Conservation (phyloP, 2,329 filamentous ascomycete genomes). For the Chaetomium globosum region DNA sequence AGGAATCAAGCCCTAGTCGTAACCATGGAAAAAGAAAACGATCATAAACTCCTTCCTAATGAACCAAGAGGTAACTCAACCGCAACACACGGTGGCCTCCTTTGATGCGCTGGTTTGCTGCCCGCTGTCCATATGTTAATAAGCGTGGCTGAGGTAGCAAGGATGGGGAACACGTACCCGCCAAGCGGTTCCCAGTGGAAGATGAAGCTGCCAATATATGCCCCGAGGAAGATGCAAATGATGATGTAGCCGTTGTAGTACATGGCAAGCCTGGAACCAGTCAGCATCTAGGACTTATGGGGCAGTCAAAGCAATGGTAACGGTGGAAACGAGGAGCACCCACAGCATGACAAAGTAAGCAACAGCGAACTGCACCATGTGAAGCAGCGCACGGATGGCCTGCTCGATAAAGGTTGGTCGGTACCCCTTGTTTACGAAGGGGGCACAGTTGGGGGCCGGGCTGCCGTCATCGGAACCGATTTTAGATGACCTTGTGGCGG, state of each 20-base stretch:
- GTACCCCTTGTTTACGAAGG: conserved; percentile 39
- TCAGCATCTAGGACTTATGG: not conserved
- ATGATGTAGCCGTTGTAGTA: conserved; percentile 75
- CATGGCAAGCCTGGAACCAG: conserved; percentile 50
- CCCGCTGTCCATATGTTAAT: not conserved
- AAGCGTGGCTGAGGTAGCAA: not conserved
- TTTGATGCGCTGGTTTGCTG: conserved; percentile 35
- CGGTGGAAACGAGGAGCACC: conserved; percentile 23
- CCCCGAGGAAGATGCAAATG: conserved; percentile 77
- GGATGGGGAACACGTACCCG: conserved; percentile 26
- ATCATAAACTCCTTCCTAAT: not conserved
- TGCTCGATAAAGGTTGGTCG: conserved; percentile 68
- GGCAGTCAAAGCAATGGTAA: too few relatives aligned
- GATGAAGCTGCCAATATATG: conserved; percentile 70
- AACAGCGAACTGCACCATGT: conserved; percentile 71
- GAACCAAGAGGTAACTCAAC: conserved; percentile 15
- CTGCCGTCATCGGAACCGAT: conserved; percentile 20
- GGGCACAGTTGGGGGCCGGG: conserved; percentile 16
- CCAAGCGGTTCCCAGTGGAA: conserved; percentile 69
- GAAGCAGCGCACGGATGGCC: conserved; percentile 64
- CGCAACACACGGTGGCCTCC: conserved; percentile 39
- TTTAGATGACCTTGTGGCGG: conserved; percentile 34
- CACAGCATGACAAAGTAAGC: conserved; percentile 78
- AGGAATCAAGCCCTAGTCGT: not conserved
- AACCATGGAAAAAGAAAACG: not conserved